Evolutionary conservation across 352 stramenopile genomes (phyloP).

Genomic region (Blastocystis sp.): DNA sequence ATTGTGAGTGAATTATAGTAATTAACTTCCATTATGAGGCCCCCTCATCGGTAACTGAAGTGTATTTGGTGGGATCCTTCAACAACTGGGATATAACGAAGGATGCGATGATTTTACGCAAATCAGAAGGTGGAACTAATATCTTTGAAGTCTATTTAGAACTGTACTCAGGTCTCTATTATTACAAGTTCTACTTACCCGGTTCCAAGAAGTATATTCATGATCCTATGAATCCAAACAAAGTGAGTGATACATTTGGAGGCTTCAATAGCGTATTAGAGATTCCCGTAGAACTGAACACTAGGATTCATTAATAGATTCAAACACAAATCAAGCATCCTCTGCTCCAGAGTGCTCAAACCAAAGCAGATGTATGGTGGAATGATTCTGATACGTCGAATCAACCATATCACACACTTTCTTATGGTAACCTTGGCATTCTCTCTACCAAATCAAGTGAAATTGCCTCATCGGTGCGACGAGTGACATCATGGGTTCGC

Average conservation of each 20-base stretch:
- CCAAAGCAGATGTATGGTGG: conserved; percentile 53
- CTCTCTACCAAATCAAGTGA: background rate
- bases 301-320: background rate
- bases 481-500: conserved; percentile 44
- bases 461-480: background rate
- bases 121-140: background rate
- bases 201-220: background rate
- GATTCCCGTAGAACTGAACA: conserved; percentile 5
- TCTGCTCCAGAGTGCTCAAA: conserved; percentile 35
- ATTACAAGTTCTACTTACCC: conserved; percentile 67
- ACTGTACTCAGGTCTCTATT: conserved; percentile 60
- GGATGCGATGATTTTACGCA: conserved; percentile 39
- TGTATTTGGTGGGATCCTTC: conserved; percentile 56
- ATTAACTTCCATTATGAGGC: conserved; percentile 57
- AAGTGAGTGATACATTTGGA: conserved; percentile 38
- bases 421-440: conserved; percentile 42
- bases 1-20: background rate
- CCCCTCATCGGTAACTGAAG: background rate
- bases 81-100: conserved; percentile 56
- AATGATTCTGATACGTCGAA: background rate
- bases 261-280: conserved; percentile 63
- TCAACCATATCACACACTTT: conserved; percentile 11
- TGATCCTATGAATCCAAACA: conserved; percentile 12
- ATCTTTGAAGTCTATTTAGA: conserved; percentile 60
- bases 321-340: conserved; percentile 49